These are phyloP conservation scores for Suillus decipiens DNA, from an alignment of 768 basidiomycete genomes.

Conservation along the genomic window DNA sequence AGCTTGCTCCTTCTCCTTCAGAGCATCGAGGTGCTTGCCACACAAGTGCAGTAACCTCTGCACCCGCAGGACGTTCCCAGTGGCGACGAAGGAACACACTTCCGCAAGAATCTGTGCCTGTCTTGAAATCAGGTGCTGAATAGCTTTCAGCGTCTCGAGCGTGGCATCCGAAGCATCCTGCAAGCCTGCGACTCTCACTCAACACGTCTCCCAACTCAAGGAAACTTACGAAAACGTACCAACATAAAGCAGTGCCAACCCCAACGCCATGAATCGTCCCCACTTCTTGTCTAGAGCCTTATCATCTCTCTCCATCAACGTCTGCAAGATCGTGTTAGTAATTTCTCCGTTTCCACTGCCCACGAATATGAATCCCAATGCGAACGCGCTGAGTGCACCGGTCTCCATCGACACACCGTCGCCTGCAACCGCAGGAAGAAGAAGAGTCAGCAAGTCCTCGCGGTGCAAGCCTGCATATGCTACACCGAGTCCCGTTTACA, in stretches of 20 bases:
- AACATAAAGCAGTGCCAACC: conserved; percentile 86
- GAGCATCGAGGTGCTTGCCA: conserved; percentile 78
- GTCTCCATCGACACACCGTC: too few species aligned
- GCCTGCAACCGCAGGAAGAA: too few species aligned
- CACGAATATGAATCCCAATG: conserved; percentile 95
- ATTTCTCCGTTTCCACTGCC: conserved; percentile 95
- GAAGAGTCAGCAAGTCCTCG: too few species aligned
- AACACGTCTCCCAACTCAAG: conserved; percentile 5
- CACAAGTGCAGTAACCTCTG: conserved; percentile 93
- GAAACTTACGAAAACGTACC: conserved; percentile 49
- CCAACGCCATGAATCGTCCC: conserved; percentile 88
- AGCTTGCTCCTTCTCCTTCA: conserved; percentile 39
- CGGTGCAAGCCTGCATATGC: too few species aligned
- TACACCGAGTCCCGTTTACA: too few species aligned
- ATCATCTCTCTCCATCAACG: conserved; percentile 82
- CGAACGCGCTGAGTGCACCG: conserved; percentile 70
- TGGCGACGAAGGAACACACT: conserved; percentile 92
- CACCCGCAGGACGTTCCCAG: conserved; percentile 95
- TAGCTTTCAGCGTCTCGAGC: conserved; percentile 88
- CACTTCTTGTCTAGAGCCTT: conserved; percentile 88
- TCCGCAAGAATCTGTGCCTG: conserved; percentile 92
- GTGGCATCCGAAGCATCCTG: conserved; percentile 95
- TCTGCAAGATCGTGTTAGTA: conserved; percentile 84
- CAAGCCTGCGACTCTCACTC: conserved; percentile 56
- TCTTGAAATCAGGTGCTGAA: conserved; percentile 91